Base-by-base conservation (phyloP, 768 basidiomycete species). In the Rhizopogon roseolus region DNA sequence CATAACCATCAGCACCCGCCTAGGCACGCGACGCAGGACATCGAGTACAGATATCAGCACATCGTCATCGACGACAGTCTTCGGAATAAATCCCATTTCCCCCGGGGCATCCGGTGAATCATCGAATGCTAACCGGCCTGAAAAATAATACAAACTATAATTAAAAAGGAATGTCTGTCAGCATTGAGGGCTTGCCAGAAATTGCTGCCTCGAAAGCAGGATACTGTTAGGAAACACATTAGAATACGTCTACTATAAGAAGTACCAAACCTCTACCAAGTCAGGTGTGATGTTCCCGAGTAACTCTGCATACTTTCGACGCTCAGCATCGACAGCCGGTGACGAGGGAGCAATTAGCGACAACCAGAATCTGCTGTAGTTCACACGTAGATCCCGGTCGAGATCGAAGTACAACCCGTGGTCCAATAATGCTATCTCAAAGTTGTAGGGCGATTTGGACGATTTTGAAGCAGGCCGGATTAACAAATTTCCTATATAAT, bases 361-460 rank as follows among this genome's bases (percentile, higher is more conserved):
- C 42, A 99, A 72, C 96, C 95, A 98, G 44, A 98, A 78, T 73
- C 86, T 84, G 76, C 86, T 79, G 62, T 92, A 92, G 66, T 92
- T 89, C 49, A 90, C 77, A 22, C 95, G 84, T 5, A 98, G 73
- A 40, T 85, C 76, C 17, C 82, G 72, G 52, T 92, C 86, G 4
- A 99, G 75, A 64, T 97, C 94, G 60, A 98, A 98, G 69, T 98
- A 96, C 16, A 93, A 73, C 4, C 92, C 96, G 60, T 98, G 95
- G 64, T 99, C 97, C 56, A 99, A 75, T 1, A 98, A 78, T 25
- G 92, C 94, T 49, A 98, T 89, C 65, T 99, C 97, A 61, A 98
- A 98, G 66, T 98, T 98, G 71, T 90, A 90, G 0, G 92, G 90
- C 8, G 91, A 93, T 54, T 74, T 79, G 1, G 91, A 88, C 3